A percentile compares a stretch with the other conserved stretches of the same genome.
Evolutionary conservation across 306 rosid genomes (phyloP).

Genomic region (Begonia loranthoides): DNA sequence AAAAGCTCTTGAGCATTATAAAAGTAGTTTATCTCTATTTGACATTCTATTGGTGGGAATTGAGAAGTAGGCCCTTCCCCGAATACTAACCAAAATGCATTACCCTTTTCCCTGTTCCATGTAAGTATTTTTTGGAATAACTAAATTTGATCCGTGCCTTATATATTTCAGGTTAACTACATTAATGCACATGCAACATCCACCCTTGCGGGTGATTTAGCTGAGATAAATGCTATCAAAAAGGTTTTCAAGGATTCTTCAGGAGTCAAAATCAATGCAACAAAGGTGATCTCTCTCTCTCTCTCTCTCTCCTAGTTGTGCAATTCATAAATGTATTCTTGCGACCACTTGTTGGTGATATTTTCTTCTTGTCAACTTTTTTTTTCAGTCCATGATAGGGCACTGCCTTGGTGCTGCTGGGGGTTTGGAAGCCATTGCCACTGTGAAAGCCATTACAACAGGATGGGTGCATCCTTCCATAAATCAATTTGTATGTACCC

Average conservation of each 20-base stretch:
- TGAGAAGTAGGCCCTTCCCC: too few species aligned
- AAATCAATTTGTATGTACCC: slow-evolving; percentile 78
- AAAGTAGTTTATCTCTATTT: too few species aligned
- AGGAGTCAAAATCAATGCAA: slow-evolving; percentile 88
- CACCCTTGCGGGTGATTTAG: slow-evolving; percentile 87
- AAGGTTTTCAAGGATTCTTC: slow-evolving; percentile 85
- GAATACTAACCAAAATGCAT: too few species aligned
- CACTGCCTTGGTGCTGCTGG: slow-evolving; percentile 99
- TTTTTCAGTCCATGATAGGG: slow-evolving; percentile 89
- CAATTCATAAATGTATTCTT: not conserved
- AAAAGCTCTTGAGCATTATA: too few species aligned
- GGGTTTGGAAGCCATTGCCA: slow-evolving; percentile 99
- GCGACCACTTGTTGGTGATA: too few species aligned
- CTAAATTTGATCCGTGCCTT: too few species aligned
- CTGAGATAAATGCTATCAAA: slow-evolving; percentile 92
- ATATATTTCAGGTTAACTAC: slow-evolving; percentile 65
- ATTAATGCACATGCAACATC: slow-evolving; percentile 99
- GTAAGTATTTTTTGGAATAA: too few species aligned
- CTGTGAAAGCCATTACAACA: slow-evolving; percentile 79
- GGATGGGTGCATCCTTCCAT: slow-evolving; percentile 98
- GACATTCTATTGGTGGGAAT: too few species aligned
- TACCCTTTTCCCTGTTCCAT: too few species aligned
- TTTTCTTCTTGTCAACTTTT: slow-evolving; percentile 10
- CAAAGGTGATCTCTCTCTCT: slow-evolving; percentile 51
- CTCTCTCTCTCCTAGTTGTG: not conserved